Conservation (phyloP, 441 rosid genomes). For the Pelargonium citronellum region DNA sequence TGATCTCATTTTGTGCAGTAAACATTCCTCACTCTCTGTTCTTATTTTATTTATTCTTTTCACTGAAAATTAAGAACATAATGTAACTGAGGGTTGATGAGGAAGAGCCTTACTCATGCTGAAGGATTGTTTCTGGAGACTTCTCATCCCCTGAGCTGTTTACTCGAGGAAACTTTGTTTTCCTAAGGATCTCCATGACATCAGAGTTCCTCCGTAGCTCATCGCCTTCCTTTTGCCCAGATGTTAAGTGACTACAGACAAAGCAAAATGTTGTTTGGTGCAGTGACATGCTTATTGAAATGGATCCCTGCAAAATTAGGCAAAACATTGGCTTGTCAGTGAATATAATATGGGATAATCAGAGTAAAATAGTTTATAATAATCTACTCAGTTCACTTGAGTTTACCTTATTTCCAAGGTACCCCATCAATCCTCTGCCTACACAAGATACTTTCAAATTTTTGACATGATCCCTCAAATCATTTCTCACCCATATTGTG, state of each 20-base stretch:
- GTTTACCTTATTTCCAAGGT: constrained; percentile 89
- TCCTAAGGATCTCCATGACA: constrained; percentile 90
- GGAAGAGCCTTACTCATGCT: constrained; percentile 66
- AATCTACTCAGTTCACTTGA: no score
- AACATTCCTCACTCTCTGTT: no score
- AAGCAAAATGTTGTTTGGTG: constrained; percentile 97
- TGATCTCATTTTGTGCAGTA: no score
- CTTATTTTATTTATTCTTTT: no score
- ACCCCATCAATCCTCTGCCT: constrained; percentile 96
- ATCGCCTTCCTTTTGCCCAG: constrained; percentile 98
- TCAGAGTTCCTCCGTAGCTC: constrained; percentile 90
- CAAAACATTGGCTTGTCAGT: no score
- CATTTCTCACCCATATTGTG: constrained; percentile 85
- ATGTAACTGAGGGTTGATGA: background rate
- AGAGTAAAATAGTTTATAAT: no score
- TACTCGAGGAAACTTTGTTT: constrained; percentile 89
- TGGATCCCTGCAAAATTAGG: constrained; percentile 78
- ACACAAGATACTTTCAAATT: constrained; percentile 95
- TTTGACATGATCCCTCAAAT: constrained; percentile 65
- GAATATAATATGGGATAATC: no score
- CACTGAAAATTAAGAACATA: background rate
- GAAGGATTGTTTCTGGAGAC: constrained; percentile 83
- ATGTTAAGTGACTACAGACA: constrained; percentile 90
- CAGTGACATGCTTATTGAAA: constrained; percentile 96
- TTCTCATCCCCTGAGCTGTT: constrained; percentile 49